phyloP scores from a whole-genome alignment of 345 rosid genomes.

The Gossypium herbaceum region DNA sequence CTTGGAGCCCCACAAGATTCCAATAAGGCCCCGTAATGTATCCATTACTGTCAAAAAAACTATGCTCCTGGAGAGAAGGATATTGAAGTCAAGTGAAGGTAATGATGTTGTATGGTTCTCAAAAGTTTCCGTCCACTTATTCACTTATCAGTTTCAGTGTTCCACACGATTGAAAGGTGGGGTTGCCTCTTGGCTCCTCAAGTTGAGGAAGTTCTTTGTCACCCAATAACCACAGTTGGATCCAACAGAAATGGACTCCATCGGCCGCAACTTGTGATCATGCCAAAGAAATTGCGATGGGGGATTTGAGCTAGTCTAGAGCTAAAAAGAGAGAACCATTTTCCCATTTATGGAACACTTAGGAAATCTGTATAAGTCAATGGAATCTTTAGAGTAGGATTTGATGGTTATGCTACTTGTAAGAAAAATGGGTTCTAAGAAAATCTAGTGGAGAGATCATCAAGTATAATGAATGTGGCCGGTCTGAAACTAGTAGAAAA shows the following conservation, averaged over 20 bases:
- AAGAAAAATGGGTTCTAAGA: neutral
- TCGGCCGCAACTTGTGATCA: neutral
- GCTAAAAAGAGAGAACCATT: neutral
- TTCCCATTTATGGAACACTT: constrained; percentile 10
- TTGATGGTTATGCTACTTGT: neutral
- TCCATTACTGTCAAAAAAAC: neutral
- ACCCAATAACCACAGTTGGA: constrained; percentile 1
- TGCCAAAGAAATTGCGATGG: neutral
- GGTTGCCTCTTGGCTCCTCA: constrained; percentile 35
- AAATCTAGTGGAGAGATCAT: constrained; percentile 15
- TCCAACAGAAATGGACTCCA: constrained; percentile 12
- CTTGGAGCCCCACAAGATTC: constrained; percentile 29
- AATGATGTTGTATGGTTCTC: neutral
- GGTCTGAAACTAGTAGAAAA: neutral
- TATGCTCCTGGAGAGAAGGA: no score
- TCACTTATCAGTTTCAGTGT: neutral
- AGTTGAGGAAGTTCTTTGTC: constrained; percentile 33
- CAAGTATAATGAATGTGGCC: neutral
- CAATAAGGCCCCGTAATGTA: neutral
- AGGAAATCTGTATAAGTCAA: neutral
- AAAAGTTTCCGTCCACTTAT: neutral
- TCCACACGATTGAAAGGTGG: neutral
- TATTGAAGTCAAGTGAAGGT: constrained; percentile 7
- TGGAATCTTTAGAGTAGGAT: constrained; percentile 23
- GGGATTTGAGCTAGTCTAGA: neutral